Percentiles rank a stretch among this genome's conserved stretches.
Evolutionary conservation across 208 protist species (phyloP).

Genomic region (Leishmania turanica): DNA sequence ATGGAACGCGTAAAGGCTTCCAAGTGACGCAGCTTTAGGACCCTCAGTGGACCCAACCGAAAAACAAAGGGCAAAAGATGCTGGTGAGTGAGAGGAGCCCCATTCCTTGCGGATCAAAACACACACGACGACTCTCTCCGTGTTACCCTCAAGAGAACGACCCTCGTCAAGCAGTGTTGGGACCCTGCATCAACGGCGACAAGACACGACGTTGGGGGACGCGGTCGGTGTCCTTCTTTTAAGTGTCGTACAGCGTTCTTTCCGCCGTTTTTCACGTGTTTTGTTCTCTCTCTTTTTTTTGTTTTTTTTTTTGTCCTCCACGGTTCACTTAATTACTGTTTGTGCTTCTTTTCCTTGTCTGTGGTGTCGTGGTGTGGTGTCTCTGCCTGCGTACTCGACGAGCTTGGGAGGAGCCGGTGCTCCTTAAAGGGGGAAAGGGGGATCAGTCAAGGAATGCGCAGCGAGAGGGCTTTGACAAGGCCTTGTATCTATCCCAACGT

Average conservation of each 20-base stretch:
- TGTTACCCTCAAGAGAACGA: not conserved
- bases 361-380: not conserved
- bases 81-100: not conserved
- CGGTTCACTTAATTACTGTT: slow-evolving; percentile 1
- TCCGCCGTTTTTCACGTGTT: not conserved
- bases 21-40: slow-evolving; percentile 16
- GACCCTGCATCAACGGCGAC: not conserved
- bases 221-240: not conserved
- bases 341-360: slow-evolving; percentile 9
- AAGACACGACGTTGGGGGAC: not conserved
- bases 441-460: not conserved
- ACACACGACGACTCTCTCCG: not conserved
- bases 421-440: not conserved
- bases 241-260: not conserved
- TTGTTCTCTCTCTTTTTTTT: not conserved
- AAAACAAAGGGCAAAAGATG: not conserved
- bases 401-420: not conserved
- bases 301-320: not conserved
- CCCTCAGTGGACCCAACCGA: not conserved
- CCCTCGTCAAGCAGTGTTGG: not conserved
- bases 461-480: not conserved
- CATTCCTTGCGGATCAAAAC: not conserved
- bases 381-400: not conserved
- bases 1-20: slow-evolving; percentile 74
- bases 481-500: not conserved